Conservation (phyloP, 768 basidiomycete species). For the Calocybe gangraenosa region DNA sequence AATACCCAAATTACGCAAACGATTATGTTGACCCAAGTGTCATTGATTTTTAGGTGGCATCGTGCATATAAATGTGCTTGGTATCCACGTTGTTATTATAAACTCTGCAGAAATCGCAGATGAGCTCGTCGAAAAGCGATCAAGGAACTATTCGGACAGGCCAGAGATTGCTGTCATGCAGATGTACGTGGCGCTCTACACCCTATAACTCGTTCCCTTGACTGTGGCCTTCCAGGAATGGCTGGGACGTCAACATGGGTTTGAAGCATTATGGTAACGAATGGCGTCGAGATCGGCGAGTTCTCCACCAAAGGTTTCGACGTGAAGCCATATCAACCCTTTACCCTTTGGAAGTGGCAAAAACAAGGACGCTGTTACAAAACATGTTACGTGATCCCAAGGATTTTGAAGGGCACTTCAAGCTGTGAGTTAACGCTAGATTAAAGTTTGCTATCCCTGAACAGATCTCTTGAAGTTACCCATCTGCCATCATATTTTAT, state of each 20-base stretch:
- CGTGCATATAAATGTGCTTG: slow-evolving; percentile 13
- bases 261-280: no score
- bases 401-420: slow-evolving; percentile 8
- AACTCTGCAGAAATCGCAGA: slow-evolving; percentile 11
- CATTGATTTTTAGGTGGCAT: slow-evolving; percentile 7
- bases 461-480: slow-evolving; percentile 3
- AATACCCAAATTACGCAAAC: not conserved
- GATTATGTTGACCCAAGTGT: not conserved
- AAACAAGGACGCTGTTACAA: no score
- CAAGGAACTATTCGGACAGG: slow-evolving; percentile 13
- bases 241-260: slow-evolving; percentile 11
- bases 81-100: slow-evolving; percentile 12
- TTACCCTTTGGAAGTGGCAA: no score
- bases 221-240: slow-evolving; percentile 1
- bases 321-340: no score
- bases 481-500: slow-evolving; percentile 9
- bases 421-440: slow-evolving; percentile 1
- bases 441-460: not conserved
- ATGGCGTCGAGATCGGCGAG: no score
- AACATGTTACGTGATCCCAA: no score
- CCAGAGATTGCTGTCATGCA: slow-evolving; percentile 9
- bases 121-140: slow-evolving; percentile 15
- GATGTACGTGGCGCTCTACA: slow-evolving; percentile 1
- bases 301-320: no score
- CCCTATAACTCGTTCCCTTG: not conserved